phyloP scores from a whole-genome alignment of 2,329 filamentous ascomycete genomes.

The Aspergillus awamori region DNA sequence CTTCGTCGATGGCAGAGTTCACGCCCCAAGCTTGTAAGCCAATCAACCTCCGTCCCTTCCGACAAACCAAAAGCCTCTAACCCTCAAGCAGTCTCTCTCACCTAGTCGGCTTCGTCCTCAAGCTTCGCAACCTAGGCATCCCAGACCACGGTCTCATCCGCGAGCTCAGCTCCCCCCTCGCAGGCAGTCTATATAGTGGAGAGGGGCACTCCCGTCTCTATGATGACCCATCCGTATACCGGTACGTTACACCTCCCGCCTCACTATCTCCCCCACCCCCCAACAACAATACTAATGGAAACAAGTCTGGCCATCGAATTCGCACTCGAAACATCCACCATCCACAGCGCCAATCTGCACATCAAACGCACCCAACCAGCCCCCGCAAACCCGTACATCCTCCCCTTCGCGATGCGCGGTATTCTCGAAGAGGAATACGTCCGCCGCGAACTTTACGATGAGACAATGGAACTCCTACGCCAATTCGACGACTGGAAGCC shows the following conservation, averaged over 20 bases:
- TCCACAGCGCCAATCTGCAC: conserved; percentile 53
- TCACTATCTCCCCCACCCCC: not conserved
- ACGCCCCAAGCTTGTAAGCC: conserved; percentile 81
- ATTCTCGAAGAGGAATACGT: conserved; percentile 90
- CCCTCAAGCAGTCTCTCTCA: conserved; percentile 67
- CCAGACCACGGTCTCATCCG: conserved; percentile 91
- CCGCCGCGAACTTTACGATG: conserved; percentile 73
- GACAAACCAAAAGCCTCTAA: conserved; percentile 13
- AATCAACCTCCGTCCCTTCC: not conserved
- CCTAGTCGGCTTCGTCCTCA: conserved; percentile 88
- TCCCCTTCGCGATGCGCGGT: conserved; percentile 95
- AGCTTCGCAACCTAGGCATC: conserved; percentile 88
- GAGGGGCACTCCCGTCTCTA: conserved; percentile 94
- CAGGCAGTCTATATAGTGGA: conserved; percentile 86
- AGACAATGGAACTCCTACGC: conserved; percentile 76
- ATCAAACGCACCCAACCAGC: conserved; percentile 53
- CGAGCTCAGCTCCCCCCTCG: conserved; percentile 83
- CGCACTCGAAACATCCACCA: conserved; percentile 69
- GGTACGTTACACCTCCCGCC: conserved; percentile 51
- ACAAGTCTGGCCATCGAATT: conserved; percentile 70
- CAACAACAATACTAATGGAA: conserved; percentile 8
- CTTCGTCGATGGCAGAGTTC: conserved; percentile 89
- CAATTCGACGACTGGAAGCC: conserved; percentile 96
- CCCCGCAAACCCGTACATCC: conserved; percentile 76
- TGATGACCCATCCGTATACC: conserved; percentile 84